Evolutionary conservation across 441 rosid species (phyloP).

Genomic region (Erodium moschatum): DNA sequence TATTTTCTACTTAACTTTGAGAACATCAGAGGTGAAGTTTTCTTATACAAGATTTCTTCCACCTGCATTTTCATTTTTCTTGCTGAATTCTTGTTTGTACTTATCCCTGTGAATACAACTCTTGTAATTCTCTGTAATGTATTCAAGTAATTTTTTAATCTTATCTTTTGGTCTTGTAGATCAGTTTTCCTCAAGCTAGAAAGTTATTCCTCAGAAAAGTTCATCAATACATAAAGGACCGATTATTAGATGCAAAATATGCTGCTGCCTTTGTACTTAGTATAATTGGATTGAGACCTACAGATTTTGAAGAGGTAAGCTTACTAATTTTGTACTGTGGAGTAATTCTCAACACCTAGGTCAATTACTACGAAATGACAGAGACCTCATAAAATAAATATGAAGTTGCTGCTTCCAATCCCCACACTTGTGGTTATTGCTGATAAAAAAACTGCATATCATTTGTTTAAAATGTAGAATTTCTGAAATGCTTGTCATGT

Average conservation of each 20-base stretch:
- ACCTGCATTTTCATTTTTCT: slow-evolving; percentile 15
- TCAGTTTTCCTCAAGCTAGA: slow-evolving; percentile 66
- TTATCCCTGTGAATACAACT: background rate
- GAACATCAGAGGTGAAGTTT: slow-evolving; percentile 55
- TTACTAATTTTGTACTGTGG: background rate
- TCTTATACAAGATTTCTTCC: slow-evolving; percentile 16
- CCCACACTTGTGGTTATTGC: too few relatives aligned
- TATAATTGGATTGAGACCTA: slow-evolving; percentile 36
- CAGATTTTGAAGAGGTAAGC: slow-evolving; percentile 71
- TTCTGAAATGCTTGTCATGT: slow-evolving; percentile 16
- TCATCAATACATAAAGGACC: slow-evolving; percentile 86
- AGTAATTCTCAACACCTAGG: too few relatives aligned
- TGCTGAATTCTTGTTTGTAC: too few relatives aligned
- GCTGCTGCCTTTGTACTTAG: slow-evolving; percentile 71
- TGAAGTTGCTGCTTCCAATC: too few relatives aligned
- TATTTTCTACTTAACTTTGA: slow-evolving; percentile 61
- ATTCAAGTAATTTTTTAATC: slow-evolving; percentile 13
- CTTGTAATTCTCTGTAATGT: background rate
- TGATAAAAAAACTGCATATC: too few relatives aligned
- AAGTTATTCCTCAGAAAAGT: slow-evolving; percentile 71
- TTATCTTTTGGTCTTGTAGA: slow-evolving; percentile 33
- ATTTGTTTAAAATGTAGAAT: slow-evolving; percentile 11
- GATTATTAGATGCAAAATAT: slow-evolving; percentile 77
- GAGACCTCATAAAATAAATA: too few relatives aligned
- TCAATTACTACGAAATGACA: too few relatives aligned